Evolutionary conservation across 2,329 filamentous ascomycete genomes (phyloP), one percentile per base, ranked within the genome.

Genomic region (Venturia pyrina): DNA sequence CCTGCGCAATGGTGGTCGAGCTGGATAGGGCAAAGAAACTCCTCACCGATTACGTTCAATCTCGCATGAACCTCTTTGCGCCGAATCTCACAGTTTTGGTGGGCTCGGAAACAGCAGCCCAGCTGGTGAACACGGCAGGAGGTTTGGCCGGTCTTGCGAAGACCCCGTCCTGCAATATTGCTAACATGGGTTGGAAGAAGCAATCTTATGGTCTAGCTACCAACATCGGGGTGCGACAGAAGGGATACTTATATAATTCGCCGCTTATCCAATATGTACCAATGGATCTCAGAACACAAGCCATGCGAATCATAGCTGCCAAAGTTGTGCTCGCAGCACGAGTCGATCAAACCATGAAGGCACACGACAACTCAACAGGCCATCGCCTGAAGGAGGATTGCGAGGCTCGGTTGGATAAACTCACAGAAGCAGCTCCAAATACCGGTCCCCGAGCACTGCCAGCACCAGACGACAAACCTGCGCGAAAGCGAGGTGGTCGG

Each of bases 311-410:
- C 67, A 91, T 98, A 7, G 88, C 93, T 0, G 92, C 90, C 37
- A 99, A 99, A 77, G 86, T 97, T 63, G 89, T 96, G 10, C 85
- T 99, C n/a, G 93, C 93, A 19, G 92, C 93, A 0, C 88, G 95
- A 62, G 89, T 96, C 7, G 95, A 99, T 73, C 87, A 90, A 67
- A 89, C 92, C 34, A 91, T 96, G 74, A 88, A 88, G 64, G 89
- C 87, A 66, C 86, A 88, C 0, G 89, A 96, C 71, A 95, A 95
- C 5, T 89, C 89, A 5, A 88, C 88, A 7, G 95, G 95, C 65
- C 87, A 93, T 71, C 86, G 90, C 19, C 83, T 99, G 19, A 90
- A 90, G 71, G 86, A 90, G 61, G 87, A 92, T 66, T 96, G 92
- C 72, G 82, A 96, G 46, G 88, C 93, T 70, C 87, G 93, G 1